Percentiles rank a stretch among this genome's conserved stretches.
phyloP scores from a whole-genome alignment of 257 asterid genomes.

The Solanum etuberosum region DNA sequence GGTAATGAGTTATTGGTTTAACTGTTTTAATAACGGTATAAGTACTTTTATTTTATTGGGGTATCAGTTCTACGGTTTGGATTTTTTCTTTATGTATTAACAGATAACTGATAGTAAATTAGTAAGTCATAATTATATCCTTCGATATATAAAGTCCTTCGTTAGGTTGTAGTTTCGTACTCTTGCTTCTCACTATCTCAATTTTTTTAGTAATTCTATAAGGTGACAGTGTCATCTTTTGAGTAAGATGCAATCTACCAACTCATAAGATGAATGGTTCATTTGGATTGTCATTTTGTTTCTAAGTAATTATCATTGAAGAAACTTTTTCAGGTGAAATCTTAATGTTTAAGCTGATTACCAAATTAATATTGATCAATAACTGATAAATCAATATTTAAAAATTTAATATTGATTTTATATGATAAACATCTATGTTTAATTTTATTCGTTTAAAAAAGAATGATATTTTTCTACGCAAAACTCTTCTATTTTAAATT shows the following conservation, averaged over 20 bases:
- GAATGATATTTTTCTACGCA: neutral
- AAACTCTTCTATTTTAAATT: neutral
- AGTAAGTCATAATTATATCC: neutral
- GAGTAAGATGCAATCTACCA: neutral
- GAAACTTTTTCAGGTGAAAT: neutral
- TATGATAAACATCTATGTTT: neutral
- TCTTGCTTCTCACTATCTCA: no score
- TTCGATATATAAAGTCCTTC: no score
- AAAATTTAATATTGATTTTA: no score
- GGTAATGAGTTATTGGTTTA: neutral
- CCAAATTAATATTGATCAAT: neutral
- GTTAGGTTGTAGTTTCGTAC: no score
- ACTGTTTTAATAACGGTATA: no score
- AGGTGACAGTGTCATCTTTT: neutral
- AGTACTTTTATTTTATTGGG: neutral
- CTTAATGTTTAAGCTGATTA: no score
- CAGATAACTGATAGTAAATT: no score
- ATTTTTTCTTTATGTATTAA: neutral
- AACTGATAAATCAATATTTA: neutral
- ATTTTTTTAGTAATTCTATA: no score
- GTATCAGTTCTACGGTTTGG: neutral
- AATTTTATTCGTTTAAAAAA: no score
- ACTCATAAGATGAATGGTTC: neutral
- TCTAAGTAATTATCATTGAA: neutral
- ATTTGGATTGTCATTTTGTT: neutral